Evolutionary conservation across 2,329 filamentous ascomycete species (phyloP), one percentile per base, ranked within the genome.

Genomic region (Exophiala mesophila): DNA sequence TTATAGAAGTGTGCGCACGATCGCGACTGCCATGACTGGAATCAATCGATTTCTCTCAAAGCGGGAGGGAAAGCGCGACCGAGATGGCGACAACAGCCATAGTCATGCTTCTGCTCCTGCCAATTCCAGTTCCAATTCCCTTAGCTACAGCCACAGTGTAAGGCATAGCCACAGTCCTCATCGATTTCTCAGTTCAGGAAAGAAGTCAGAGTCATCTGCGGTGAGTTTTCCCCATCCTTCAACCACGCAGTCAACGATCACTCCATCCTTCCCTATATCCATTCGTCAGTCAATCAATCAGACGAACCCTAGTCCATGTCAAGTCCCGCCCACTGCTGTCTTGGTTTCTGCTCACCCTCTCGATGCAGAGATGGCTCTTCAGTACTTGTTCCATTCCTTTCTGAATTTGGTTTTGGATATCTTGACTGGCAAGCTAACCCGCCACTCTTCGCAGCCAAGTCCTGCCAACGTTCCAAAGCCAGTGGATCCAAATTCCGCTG

Each of bases 41-140:
- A 64, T 69, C 39, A 65, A 66, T 41, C 57, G 61, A 28, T 66
- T 68, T 41, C 58, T 69, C 40, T 64, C 63, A 4, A 62, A 59
- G 39, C 61, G 65, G 29, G 65, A 68, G 43, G 61, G 56, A 38
- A 54, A 59, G 36, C 57, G 54, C 37, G 55, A 38, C 35, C 43
- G 42, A 9, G 41, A 43, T 3, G 29, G 36, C 9, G 39, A 47
- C 21, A 19, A 31, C 23, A 40, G 39, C 20, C 28, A 47, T 16
- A n/a, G 5, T 32, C 39, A 41, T 35, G 23, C 7, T 12, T 26
- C 23, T 26, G 23, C 23, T 26, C 23, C 23, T 26, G 6, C 23
- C 23, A 6, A 26, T n/a, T n/a, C n/a, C n/a, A n/a, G n/a, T n/a
- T n/a, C n/a, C n/a, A n/a, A n/a, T n/a, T n/a, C 6, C 39, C 16